These are phyloP conservation scores for Schizosaccharomyces versatilis DNA, from an alignment of 1,139 yeast species.

Conservation along the genomic window DNA sequence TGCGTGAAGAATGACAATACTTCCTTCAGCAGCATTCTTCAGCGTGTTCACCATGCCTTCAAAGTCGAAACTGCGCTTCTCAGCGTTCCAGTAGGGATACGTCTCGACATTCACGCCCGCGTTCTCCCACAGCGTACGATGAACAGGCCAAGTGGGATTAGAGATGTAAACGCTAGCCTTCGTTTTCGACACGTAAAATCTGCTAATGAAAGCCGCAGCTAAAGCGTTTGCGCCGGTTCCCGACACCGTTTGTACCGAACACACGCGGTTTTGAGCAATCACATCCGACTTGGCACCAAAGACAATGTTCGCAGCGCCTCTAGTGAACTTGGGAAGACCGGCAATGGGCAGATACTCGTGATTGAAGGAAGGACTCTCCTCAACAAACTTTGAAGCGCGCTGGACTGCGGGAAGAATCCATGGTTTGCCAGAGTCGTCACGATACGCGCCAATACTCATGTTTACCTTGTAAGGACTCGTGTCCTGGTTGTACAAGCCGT, in stretches of 20 bases:
- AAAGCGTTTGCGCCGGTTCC: conserved; percentile 93
- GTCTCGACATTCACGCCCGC: conserved; percentile 36
- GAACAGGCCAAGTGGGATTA: conserved; percentile 94
- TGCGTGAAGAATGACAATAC: conserved; percentile 64
- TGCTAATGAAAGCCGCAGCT: conserved; percentile 47
- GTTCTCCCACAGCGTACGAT: conserved; percentile 52
- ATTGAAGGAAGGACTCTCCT: conserved; percentile 41
- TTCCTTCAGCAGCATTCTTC: conserved; percentile 22
- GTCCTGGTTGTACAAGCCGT: conserved; percentile 43
- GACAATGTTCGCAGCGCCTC: conserved; percentile 53
- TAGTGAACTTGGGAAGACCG: conserved; percentile 49
- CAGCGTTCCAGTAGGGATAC: conserved; percentile 66
- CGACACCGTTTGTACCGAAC: conserved; percentile 62
- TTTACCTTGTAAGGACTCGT: conserved; percentile 37
- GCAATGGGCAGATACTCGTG: conserved; percentile 79
- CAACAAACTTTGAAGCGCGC: conserved; percentile 40
- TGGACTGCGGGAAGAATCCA: conserved; percentile 71
- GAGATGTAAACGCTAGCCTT: conserved; percentile 41
- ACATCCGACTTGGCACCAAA: conserved; percentile 29
- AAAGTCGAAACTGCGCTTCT: conserved; percentile 40
- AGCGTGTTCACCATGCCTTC: conserved; percentile 21
- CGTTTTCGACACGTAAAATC: conserved; percentile 18
- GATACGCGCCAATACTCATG: conserved; percentile 57
- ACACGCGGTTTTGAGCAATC: conserved; percentile 11
- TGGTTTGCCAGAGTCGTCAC: conserved; percentile 66